phyloP scores from a whole-genome alignment of 441 rosid species.

The Codiaeum variegatum region DNA sequence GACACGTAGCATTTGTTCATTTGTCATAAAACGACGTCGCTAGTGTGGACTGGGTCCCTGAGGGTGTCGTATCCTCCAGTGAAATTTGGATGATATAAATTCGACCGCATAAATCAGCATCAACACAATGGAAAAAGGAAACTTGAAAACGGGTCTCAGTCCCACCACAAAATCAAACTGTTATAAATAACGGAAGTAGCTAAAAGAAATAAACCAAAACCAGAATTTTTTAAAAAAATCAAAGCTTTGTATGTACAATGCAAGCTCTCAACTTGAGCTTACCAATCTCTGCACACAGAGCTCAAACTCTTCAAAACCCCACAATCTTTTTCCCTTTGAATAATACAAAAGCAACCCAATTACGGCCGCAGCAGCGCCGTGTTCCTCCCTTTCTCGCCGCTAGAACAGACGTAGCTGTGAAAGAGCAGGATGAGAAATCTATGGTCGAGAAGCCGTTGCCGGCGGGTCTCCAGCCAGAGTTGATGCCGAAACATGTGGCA shows the following conservation, averaged over 20 bases:
- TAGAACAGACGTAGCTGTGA: conserved; percentile 19
- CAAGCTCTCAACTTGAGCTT: conserved; percentile 34
- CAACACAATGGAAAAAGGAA: neutral
- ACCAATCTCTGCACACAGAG: conserved; percentile 20
- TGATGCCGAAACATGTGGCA: conserved; percentile 78
- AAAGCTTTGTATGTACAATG: conserved; percentile 24
- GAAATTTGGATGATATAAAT: neutral
- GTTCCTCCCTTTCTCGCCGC: conserved; percentile 15
- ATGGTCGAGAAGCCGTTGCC: conserved; percentile 37
- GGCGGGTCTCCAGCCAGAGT: conserved; percentile 37
- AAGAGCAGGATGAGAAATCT: conserved; percentile 22
- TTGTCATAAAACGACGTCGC: too few relatives aligned
- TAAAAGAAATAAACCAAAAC: neutral
- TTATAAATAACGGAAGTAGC: neutral
- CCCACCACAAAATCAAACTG: neutral
- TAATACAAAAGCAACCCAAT: conserved; percentile 7
- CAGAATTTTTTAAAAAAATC: neutral
- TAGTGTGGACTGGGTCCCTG: too few relatives aligned
- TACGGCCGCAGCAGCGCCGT: neutral
- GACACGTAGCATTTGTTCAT: too few relatives aligned
- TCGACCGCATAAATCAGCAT: neutral
- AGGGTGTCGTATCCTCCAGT: too few relatives aligned
- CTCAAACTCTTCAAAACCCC: conserved; percentile 18
- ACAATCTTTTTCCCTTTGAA: conserved; percentile 20
- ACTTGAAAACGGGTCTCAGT: neutral